Evolutionary conservation across 2,329 filamentous ascomycete species (phyloP), one percentile per base, ranked within the genome.

Genomic region (Botrytis paeoniae): DNA sequence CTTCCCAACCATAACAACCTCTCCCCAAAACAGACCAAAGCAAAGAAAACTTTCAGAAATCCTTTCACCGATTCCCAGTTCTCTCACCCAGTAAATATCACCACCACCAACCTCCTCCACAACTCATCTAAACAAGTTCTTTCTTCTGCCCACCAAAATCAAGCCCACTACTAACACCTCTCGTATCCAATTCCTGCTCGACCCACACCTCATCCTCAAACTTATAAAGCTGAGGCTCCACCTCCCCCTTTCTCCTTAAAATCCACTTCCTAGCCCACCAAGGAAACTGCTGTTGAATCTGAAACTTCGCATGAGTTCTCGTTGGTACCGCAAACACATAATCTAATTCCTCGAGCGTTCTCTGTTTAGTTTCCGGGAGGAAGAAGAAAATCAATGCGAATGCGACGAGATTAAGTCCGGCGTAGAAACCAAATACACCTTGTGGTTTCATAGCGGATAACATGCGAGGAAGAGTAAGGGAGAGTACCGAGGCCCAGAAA

Each of bases 401-500:
- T 0, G 86, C 88, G 0, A 88, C 75, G 1, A 88, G 75, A 76
- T 90, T 90, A 75, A 89, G 84, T 0, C 83, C 85, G 0, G 88
- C 84, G 75, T 89, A 89, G 69, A 88, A 83, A 2, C 84, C 83
- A 76, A 89, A 89, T 0, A 87, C 84, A 2, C 87, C 78, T 37
- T 75, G 66, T 3, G 72, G 65, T 43, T 73, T 68, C 62, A 68
- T 48, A 7, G 78, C 75, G 14, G 73, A 51, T 3, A 80, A 69
- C 76, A 79, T 78, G 16, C 77, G 76, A 1, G 78, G 79, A 20
- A 80, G 73, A 12, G 79, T 91, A 69, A 92, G 87, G n/a, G 87
- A 86, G n/a, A 93, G 82, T 0, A 92, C 86, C 0, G 87, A 84
- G 0, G 88, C 88, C 85, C 86, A 89, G 78, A 86, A 86, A 69